phyloP scores from a whole-genome alignment of 179 eudicot genomes.

The Beta lomatogona region DNA sequence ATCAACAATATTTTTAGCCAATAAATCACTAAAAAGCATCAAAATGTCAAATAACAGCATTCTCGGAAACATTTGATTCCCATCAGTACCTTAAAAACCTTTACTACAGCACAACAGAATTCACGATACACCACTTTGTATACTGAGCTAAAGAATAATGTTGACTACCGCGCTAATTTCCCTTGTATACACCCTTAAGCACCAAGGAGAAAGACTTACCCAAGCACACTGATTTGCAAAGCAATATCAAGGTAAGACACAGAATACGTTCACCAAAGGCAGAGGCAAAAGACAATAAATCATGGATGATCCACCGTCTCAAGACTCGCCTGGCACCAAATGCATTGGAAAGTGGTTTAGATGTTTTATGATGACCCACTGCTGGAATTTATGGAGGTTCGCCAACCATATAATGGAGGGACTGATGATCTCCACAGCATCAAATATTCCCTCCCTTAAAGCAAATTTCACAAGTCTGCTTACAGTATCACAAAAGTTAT shows the following conservation, averaged over 20 bases:
- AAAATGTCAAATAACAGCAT: background rate
- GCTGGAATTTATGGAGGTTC: conserved; percentile 30
- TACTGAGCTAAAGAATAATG: conserved; percentile 7
- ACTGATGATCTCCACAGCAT: conserved; percentile 39
- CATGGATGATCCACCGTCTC: conserved; percentile 45
- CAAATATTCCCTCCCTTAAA: conserved; percentile 42
- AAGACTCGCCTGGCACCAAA: conserved; percentile 41
- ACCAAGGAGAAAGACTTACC: conserved; percentile 43
- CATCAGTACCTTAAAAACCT: background rate
- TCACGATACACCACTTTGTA: conserved; percentile 15
- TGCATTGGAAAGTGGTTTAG: conserved; percentile 36
- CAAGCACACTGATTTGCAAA: conserved; percentile 34
- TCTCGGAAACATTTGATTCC: background rate
- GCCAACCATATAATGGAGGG: conserved; percentile 31
- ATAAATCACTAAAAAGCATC: background rate
- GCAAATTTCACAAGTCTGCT: conserved; percentile 45
- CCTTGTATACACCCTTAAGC: conserved; percentile 28
- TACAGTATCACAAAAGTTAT: conserved; percentile 32
- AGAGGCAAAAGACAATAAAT: conserved; percentile 37
- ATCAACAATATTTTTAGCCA: background rate
- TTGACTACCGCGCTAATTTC: conserved; percentile 25
- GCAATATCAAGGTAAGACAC: conserved; percentile 34
- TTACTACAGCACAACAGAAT: conserved; percentile 2
- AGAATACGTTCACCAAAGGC: conserved; percentile 23
- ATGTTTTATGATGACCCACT: conserved; percentile 32